Conservation (phyloP, 768 basidiomycete genomes). For the Boletus coccyginus region DNA sequence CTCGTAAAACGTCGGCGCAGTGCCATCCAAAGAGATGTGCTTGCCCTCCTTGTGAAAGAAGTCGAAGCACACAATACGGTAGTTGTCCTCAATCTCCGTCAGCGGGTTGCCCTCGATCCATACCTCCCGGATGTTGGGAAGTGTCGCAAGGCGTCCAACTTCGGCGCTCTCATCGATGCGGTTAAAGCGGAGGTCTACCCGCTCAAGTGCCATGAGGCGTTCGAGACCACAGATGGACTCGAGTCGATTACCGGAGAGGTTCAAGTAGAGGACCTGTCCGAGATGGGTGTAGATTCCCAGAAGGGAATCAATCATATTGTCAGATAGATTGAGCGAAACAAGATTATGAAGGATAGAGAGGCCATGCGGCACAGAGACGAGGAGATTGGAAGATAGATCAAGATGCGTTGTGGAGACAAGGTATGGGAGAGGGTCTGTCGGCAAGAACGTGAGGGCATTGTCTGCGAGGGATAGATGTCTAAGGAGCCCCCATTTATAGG, state of each 20-base stretch:
- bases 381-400: conserved; percentile 87
- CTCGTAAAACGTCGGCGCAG: conserved; percentile 68
- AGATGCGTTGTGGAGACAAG: conserved; percentile 77
- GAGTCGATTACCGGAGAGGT: conserved; percentile 82
- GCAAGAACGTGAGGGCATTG: conserved; percentile 78
- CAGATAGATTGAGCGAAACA: conserved; percentile 87
- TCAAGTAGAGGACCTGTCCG: conserved; percentile 73
- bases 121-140: conserved; percentile 78
- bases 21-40: conserved; percentile 72
- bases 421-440: conserved; percentile 60
- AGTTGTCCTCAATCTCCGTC: conserved; percentile 62
- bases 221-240: conserved; percentile 96
- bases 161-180: conserved; percentile 80
- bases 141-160: conserved; percentile 72
- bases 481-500: conserved; percentile 72
- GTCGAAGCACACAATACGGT: conserved; percentile 77
- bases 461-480: conserved; percentile 75
- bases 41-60: conserved; percentile 86
- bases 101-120: conserved; percentile 88
- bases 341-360: conserved; percentile 76
- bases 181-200: conserved; percentile 82
- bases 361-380: conserved; percentile 82
- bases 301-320: conserved; percentile 97
- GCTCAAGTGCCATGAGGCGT: conserved; percentile 78
- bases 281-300: conserved; percentile 82